Evolutionary conservation across 1,139 yeast species (phyloP).

Genomic region (Magnusiomyces clavatus): DNA sequence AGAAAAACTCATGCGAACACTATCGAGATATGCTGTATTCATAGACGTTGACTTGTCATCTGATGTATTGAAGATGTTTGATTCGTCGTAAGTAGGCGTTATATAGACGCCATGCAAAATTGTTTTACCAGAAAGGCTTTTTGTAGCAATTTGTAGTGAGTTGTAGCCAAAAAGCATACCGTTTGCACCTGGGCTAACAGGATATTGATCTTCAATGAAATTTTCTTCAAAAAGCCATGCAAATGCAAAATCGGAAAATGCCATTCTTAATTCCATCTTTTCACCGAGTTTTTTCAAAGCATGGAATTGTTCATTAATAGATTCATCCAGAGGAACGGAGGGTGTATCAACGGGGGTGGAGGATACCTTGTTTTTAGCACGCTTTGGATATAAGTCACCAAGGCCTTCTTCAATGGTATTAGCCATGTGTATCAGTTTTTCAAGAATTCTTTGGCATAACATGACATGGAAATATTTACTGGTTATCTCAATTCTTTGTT

Average conservation of each 20-base stretch:
- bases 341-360: background rate
- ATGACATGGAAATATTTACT: slow-evolving; percentile 21
- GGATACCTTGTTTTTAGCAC: background rate
- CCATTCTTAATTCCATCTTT: slow-evolving; percentile 43
- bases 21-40: slow-evolving; percentile 30
- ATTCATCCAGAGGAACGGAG: slow-evolving; percentile 1
- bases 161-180: slow-evolving; percentile 78
- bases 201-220: slow-evolving; percentile 17
- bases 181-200: slow-evolving; percentile 38
- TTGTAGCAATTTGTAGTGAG: slow-evolving; percentile 22
- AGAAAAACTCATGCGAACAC: slow-evolving; percentile 16
- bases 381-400: slow-evolving; percentile 4
- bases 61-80: slow-evolving; percentile 14
- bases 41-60: slow-evolving; percentile 18
- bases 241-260: slow-evolving; percentile 59
- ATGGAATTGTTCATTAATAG: slow-evolving; percentile 8
- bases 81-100: slow-evolving; percentile 23
- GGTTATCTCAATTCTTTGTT: slow-evolving; percentile 18
- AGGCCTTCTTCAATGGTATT: slow-evolving; percentile 16
- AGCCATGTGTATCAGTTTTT: slow-evolving; percentile 15
- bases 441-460: slow-evolving; percentile 21
- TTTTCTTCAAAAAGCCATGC: slow-evolving; percentile 64
- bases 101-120: slow-evolving; percentile 33
- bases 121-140: slow-evolving; percentile 23
- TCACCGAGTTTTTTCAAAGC: slow-evolving; percentile 18